Evolutionary conservation across 2,329 filamentous ascomycete genomes (phyloP).

Genomic region (Fusarium brevicatenulatum): DNA sequence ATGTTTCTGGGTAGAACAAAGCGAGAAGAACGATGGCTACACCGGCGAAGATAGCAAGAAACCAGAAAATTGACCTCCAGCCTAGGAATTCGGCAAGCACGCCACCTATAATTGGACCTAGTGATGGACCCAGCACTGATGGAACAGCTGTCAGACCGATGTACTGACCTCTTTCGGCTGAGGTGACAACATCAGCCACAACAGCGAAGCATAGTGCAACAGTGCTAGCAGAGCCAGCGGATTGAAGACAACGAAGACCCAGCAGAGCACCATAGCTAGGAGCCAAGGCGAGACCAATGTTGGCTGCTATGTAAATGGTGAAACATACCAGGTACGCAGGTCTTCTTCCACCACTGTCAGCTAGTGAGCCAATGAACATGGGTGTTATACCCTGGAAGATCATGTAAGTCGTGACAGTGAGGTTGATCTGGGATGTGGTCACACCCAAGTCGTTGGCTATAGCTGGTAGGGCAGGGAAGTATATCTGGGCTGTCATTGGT

Average conservation of each 20-base stretch:
- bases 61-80: constrained; percentile 72
- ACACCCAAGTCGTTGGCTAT: constrained; percentile 61
- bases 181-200: constrained; percentile 71
- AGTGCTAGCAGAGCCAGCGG: constrained; percentile 67
- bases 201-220: constrained; percentile 68
- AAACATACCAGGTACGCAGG: constrained; percentile 66
- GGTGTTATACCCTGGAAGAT: constrained; percentile 70
- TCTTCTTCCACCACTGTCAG: constrained; percentile 64
- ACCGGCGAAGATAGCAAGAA: constrained; percentile 60
- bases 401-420: constrained; percentile 66
- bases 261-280: constrained; percentile 62
- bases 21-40: constrained; percentile 56
- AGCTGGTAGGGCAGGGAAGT: constrained; percentile 62
- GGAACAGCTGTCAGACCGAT: constrained; percentile 64
- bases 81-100: constrained; percentile 65
- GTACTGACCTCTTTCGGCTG: constrained; percentile 69
- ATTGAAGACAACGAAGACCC: constrained; percentile 66
- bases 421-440: constrained; percentile 55
- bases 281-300: constrained; percentile 63
- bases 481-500: constrained; percentile 61
- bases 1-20: constrained; percentile 65
- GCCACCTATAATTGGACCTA: constrained; percentile 69
- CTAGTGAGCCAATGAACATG: constrained; percentile 65
- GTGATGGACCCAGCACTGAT: constrained; percentile 58
- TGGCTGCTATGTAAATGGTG: constrained; percentile 62